A percentile compares a stretch with the other conserved stretches of the same genome.
These are phyloP conservation scores for Tuber umbilicatum DNA, from an alignment of 495 filamentous ascomycete species.

Conservation along the genomic window DNA sequence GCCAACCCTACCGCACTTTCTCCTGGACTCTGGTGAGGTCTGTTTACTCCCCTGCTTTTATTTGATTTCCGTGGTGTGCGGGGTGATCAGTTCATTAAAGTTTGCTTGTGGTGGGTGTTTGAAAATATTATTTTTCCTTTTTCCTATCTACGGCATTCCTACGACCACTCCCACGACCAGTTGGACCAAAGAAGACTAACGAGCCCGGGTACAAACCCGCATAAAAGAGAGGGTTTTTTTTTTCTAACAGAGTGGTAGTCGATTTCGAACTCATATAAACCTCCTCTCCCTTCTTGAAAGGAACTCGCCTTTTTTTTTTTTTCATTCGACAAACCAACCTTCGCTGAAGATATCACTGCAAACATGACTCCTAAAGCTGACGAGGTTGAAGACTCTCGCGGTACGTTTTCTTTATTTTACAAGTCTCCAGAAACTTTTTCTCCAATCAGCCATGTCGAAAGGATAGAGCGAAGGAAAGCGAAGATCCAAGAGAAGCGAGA, in stretches of 20 bases:
- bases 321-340: slow-evolving; percentile 5
- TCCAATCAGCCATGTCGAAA: slow-evolving; percentile 5
- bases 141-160: slow-evolving; percentile 1
- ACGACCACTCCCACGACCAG: neutral
- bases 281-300: neutral
- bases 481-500: slow-evolving; percentile 6
- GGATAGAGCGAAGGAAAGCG: slow-evolving; percentile 1
- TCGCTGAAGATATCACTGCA: slow-evolving; percentile 7
- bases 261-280: neutral
- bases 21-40: neutral
- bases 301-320: neutral
- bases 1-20: neutral
- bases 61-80: neutral
- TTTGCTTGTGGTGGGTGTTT: slow-evolving; percentile 6
- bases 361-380: slow-evolving; percentile 32
- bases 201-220: slow-evolving; percentile 2
- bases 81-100: neutral
- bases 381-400: slow-evolving; percentile 36
- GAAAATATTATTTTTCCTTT: neutral
- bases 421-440: slow-evolving; percentile 13
- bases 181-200: neutral
- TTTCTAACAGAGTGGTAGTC: neutral
- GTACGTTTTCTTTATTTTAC: slow-evolving; percentile 22
- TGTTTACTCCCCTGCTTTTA: neutral
- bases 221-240: neutral